Percentiles rank a stretch among this genome's conserved stretches.
Evolutionary conservation across 2,329 filamentous ascomycete genomes (phyloP).

Genomic region (Neofusicoccum parvum): DNA sequence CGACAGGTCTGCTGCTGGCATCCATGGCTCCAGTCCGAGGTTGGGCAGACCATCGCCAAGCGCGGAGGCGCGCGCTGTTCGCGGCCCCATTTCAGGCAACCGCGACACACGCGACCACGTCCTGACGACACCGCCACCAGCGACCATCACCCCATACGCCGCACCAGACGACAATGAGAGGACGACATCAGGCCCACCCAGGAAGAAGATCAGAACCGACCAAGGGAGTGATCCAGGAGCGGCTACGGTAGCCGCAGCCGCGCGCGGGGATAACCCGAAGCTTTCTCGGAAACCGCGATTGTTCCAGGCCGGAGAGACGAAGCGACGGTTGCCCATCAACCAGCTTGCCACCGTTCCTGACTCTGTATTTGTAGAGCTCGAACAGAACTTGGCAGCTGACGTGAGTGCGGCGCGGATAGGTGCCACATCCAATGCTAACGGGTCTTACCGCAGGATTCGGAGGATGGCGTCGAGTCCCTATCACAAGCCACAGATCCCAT

Average conservation of each 20-base stretch:
- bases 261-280: neutral
- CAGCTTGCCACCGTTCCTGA: constrained; percentile 33
- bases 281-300: neutral
- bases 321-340: constrained; percentile 30
- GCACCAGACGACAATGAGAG: neutral
- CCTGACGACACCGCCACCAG: neutral
- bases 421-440: constrained; percentile 4
- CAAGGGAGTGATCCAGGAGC: neutral
- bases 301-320: constrained; percentile 15
- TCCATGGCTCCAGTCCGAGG: neutral
- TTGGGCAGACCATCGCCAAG: neutral
- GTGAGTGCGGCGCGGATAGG: constrained; percentile 14
- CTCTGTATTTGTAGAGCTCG: constrained; percentile 1
- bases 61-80: neutral
- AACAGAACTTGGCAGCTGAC: constrained; percentile 12
- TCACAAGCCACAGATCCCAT: constrained; percentile 1
- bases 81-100: neutral
- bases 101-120: neutral
- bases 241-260: neutral
- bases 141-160: neutral
- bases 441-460: neutral
- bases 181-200: neutral
- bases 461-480: neutral
- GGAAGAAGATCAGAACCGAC: neutral
- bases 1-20: neutral